Evolutionary conservation across 2,329 filamentous ascomycete species (phyloP), one percentile per base, ranked within the genome.

Genomic region (Macrophomina pseudophaseolina): DNA sequence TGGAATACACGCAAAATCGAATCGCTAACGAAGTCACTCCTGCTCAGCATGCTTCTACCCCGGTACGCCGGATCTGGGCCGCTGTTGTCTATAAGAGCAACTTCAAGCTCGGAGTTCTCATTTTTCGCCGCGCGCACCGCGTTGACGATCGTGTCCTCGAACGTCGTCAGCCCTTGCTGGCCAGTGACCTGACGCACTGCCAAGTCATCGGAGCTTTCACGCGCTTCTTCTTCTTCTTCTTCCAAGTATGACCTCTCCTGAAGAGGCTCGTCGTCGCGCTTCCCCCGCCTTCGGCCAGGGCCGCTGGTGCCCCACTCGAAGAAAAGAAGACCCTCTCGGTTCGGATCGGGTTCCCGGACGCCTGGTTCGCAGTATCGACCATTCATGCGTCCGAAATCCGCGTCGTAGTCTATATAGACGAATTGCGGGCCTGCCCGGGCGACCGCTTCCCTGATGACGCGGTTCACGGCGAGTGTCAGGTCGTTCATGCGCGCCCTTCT

Each of bases 351-450:
- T 59, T 67, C 65, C 2, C 12, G 4, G 7, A 64, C 59, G 18
- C 65, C 65, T 8, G 40, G 33, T 7, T 53, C 48, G 46, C 65
- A 67, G 53, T 53, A 67, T 12, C 35, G 65, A 23, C 65, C 65
- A 6, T 12, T 12, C 4, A 38, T 30, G 14, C n/a, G 11, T 18
- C 23, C 18, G 18, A 67, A 64, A 28, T 38, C 40, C 9, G n/a
- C 11, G 32, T 67, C 65, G 1, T n/a, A 38, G 14, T 67, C 65
- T 18, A 67, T 60, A 30, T 35, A 54, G 7, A 67, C 58, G 44
- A 64, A 38, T 6, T 52, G 42, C n/a, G 16, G 18, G 6, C 65
- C 65, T n/a, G 65, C 65, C 1, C 59, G 32, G 32, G 38, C 35
- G 11, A 64, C 59, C 4, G 58, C 58, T 2, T 32, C 58, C 54